Base-by-base conservation (phyloP, 2,329 filamentous ascomycete genomes). In the Erysiphe neolycopersici region DNA sequence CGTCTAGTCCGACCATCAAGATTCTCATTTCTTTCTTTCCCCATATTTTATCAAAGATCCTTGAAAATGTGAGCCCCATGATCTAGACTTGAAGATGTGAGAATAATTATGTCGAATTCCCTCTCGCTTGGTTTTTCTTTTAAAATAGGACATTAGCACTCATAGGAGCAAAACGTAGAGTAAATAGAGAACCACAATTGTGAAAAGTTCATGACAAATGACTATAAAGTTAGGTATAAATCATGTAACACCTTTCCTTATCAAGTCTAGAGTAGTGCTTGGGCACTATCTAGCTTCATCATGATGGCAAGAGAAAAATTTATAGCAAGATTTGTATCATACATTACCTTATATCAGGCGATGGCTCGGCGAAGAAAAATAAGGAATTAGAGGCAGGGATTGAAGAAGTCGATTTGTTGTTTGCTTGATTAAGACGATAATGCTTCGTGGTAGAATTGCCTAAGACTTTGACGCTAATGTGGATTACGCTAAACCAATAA, bases 11-110 rank as follows among this genome's bases (percentile, higher is more conserved):
- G 58, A 98, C 85, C 89, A 98, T 98, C 66, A 98, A 66, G 69
- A 98, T 94, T 72, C 89, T 78, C 89, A 98, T 98, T 76, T 98
- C 89, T 78, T 95, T 95, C 79, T 93, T 93, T 60, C 87, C 84
- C 79, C 83, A 93, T 64, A 95, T 74, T 69, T 79, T 76, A 62
- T 92, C 82, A 64, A 95, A 89, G 61, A 95, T 64, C 74, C 89
- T 93, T 59, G 85, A 95, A 68, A 95, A 83, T 61, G 79, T 76
- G 65, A 95, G 73, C 91, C 89, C 89, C 89, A 98, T 98, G 65
- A 65, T 85, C 68, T 71, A 70, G 69, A 64, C 62, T 58, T 58
- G 48, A 60, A 59, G 39, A 2, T 26, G n/a, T 41, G 26, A 31
- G 13, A 30, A 30, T 32, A 18, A 16, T 32, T 33, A 22, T 5